Base-by-base conservation (phyloP, 768 basidiomycete genomes). In the Mycena albidolilacea region DNA sequence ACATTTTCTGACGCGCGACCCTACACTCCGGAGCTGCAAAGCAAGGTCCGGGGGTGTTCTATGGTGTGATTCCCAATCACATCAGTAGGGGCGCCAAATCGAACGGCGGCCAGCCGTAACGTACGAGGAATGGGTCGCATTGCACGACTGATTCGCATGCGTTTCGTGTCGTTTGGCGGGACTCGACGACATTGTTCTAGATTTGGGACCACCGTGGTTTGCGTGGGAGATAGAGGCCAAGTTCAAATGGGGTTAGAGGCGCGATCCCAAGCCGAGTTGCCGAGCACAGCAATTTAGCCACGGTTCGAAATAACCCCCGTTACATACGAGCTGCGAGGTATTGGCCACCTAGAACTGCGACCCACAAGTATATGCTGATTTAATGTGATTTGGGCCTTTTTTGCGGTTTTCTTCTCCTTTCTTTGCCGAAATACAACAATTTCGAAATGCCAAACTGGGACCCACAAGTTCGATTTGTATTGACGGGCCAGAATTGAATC, bases 1-100 rank as follows among this genome's bases (percentile, higher is more conserved):
- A 93, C 92, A 86, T 82, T 91, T 91, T 78, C 92, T 81, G 59
- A 87, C 87, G 73, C 91, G 90, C 75, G 89, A 82, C 63, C 88
- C 89, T 38, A 91, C 81, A 75, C 85, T 89, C 69, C 88, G 88
- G 66, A 93, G 86, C 67, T 83, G 85, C n/a, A 86, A 84, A 54
- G 85, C 81, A 35, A 92, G 80, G 62, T 92, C 91, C 64, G 84
- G 81, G 39, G 87, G 81, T 19, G 84, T 80, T 14, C 89, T 90
- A 66, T 38, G 46, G 50, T 57, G 14, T 17, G 58, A 7, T 5
- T 50, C 50, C 15, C 37, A 54, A 48, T 60, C 61, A 37, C 46
- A 50, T 70, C 77, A 75, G 62, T 75, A 39, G 59, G 41, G 60
- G 38, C 30, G 30, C 44, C 23, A 44, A 37, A 37, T 48, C 62